These are phyloP conservation scores for Penicillium waksmanii DNA, from an alignment of 495 filamentous ascomycete species.

Conservation along the genomic window DNA sequence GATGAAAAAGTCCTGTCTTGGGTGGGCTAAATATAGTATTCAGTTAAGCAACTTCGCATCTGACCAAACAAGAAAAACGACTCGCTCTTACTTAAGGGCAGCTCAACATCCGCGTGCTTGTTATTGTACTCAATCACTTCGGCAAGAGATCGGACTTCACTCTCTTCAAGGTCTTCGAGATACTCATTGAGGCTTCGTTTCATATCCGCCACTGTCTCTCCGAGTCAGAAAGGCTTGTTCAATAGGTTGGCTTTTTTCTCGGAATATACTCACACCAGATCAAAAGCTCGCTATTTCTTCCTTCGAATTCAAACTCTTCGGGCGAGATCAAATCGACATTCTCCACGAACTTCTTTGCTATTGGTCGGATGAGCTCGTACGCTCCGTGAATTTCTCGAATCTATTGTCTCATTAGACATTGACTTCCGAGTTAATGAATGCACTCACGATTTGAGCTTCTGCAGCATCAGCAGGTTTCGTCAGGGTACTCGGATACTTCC, in stretches of 20 bases:
- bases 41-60: background rate
- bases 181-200: conserved; percentile 23
- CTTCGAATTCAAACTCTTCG: conserved; percentile 10
- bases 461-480: conserved; percentile 5
- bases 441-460: conserved; percentile 16
- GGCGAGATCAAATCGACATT: conserved; percentile 17
- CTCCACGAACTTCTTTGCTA: conserved; percentile 13
- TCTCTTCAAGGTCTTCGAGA: conserved; percentile 25
- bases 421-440: background rate
- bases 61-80: background rate
- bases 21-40: conserved; percentile 11
- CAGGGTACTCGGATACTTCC: background rate
- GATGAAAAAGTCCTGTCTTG: conserved; percentile 16
- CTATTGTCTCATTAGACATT: conserved; percentile 1
- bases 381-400: conserved; percentile 12
- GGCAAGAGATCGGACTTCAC: conserved; percentile 19
- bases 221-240: background rate
- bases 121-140: conserved; percentile 27
- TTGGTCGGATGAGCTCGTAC: conserved; percentile 12
- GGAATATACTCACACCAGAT: conserved; percentile 10
- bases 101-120: conserved; percentile 28
- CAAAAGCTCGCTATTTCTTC: conserved; percentile 13
- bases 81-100: conserved; percentile 24
- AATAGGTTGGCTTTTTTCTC: background rate
- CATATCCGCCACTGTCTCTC: conserved; percentile 17